phyloP scores from a whole-genome alignment of 192 early-diverging fungal genomes.

The Rhizophagus sp. region DNA sequence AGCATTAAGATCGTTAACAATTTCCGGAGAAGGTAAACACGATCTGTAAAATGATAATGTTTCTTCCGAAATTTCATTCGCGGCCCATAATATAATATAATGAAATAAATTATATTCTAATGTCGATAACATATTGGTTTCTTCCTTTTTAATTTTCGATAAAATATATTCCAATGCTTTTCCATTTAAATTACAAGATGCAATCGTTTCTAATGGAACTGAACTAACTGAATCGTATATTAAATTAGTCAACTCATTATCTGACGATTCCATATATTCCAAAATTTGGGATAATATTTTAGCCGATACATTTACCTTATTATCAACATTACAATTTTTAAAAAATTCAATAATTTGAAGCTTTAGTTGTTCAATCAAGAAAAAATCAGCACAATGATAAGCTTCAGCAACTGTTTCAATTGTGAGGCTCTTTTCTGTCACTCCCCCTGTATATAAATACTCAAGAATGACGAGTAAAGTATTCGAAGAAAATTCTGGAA shows the following conservation, averaged over 20 bases:
- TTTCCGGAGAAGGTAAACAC: not conserved
- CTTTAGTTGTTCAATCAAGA: not conserved
- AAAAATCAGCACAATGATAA: not conserved
- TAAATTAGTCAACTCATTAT: not conserved
- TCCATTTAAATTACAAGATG: not conserved
- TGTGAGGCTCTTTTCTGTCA: not conserved
- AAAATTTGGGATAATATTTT: not conserved
- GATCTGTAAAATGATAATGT: not conserved
- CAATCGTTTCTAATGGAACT: not conserved
- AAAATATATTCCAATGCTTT: not conserved
- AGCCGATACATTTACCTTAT: not conserved
- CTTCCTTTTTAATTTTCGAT: not conserved
- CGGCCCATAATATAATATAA: slow-evolving; percentile 4
- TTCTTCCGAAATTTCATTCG: not conserved
- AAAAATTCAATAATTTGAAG: not conserved
- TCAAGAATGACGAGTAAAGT: not conserved
- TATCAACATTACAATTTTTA: not conserved
- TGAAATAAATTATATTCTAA: not conserved
- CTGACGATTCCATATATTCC: not conserved
- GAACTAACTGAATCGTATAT: not conserved
- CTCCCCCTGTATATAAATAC: not conserved
- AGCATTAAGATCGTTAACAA: not conserved
- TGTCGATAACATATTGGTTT: not conserved
- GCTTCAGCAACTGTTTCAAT: not conserved
- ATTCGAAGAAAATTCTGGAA: not conserved